Conservation (phyloP, 768 basidiomycete genomes). For the Psilocybe azurescens region DNA sequence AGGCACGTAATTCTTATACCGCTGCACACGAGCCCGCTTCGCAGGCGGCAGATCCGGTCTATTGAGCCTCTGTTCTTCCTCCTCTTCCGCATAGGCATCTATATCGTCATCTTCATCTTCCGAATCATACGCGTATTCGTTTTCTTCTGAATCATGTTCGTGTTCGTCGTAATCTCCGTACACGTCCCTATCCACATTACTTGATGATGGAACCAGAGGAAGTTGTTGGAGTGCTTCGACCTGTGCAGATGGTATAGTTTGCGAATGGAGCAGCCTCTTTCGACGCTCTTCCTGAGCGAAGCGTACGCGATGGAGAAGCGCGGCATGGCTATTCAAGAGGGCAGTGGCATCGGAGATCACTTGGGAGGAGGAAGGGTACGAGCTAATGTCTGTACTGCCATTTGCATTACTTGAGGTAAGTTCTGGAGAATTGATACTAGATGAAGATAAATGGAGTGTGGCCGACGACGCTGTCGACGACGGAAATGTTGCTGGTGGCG, state of each 20-base stretch:
- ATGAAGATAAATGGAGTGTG: background rate
- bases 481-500: background rate
- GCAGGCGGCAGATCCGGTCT: constrained; percentile 58
- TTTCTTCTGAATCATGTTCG: background rate
- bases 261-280: constrained; percentile 56
- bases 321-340: constrained; percentile 63
- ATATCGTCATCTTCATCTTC: background rate
- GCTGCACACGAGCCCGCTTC: constrained; percentile 71
- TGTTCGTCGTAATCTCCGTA: constrained; percentile 3
- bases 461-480: background rate
- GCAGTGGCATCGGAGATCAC: constrained; percentile 67
- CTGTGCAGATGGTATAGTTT: constrained; percentile 42
- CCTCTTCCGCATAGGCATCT: background rate
- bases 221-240: constrained; percentile 59
- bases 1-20: constrained; percentile 84
- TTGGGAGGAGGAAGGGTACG: constrained; percentile 39
- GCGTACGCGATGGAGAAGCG: constrained; percentile 62
- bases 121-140: background rate
- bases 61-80: constrained; percentile 18
- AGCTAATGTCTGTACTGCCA: background rate
- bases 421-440: background rate
- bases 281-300: constrained; percentile 61
- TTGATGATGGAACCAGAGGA: constrained; percentile 53
- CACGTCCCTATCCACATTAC: constrained; percentile 23
- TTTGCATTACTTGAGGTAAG: background rate